Conservation (phyloP, 2,329 filamentous ascomycete genomes). For the Truncatella angustata region DNA sequence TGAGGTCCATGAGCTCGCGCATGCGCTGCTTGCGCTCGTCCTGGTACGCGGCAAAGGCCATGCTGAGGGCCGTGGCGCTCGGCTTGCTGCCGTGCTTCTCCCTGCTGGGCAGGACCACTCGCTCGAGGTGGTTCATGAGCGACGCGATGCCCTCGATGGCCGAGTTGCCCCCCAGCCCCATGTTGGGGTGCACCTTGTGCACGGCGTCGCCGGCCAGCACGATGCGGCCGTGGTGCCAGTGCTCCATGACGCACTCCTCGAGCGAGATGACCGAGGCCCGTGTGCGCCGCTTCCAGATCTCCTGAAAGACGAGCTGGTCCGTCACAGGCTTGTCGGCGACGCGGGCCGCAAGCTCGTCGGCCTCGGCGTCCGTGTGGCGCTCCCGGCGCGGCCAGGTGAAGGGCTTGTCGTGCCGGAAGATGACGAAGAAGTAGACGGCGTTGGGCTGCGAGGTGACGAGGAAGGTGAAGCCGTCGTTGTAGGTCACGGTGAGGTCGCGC, state of each 20-base stretch:
- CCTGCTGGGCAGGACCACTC: not conserved
- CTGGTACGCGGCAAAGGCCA: constrained; percentile 1
- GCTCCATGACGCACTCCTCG: constrained; percentile 32
- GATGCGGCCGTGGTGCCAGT: constrained; percentile 32
- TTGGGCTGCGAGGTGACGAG: not conserved
- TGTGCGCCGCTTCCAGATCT: constrained; percentile 23
- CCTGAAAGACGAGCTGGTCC: constrained; percentile 22
- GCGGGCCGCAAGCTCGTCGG: constrained; percentile 18
- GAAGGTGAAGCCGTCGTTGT: not conserved
- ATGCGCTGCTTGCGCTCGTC: not conserved
- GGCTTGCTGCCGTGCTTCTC: not conserved
- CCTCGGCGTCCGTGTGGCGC: constrained; percentile 12
- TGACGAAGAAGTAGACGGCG: not conserved
- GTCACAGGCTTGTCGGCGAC: constrained; percentile 21
- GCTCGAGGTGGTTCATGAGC: not conserved
- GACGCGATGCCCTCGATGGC: not conserved
- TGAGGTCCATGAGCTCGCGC: not conserved
- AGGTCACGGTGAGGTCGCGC: not conserved
- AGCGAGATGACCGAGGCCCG: constrained; percentile 24
- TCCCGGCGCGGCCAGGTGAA: too few species aligned
- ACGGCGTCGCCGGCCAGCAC: constrained; percentile 34
- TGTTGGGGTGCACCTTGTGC: constrained; percentile 29
- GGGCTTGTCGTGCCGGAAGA: not conserved
- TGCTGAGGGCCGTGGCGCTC: not conserved
- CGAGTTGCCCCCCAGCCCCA: constrained; percentile 7